These are phyloP conservation scores for Vairimorpha necatrix DNA, from an alignment of 371 early-diverging fungal species.

Conservation along the genomic window DNA sequence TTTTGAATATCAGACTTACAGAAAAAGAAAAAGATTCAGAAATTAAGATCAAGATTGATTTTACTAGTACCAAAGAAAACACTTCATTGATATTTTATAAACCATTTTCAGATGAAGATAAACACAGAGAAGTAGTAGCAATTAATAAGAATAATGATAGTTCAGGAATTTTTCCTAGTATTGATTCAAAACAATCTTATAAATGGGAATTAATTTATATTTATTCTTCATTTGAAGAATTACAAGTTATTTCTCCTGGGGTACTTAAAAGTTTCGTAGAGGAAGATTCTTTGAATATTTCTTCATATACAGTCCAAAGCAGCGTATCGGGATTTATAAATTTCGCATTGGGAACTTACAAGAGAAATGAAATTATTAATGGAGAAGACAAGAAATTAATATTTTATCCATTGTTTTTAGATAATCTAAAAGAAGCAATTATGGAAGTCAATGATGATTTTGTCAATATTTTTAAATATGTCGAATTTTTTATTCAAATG, in stretches of 20 bases:
- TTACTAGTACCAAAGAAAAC: constrained; percentile 9
- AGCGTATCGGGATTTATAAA: constrained; percentile 40
- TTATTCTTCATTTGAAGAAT: constrained; percentile 43
- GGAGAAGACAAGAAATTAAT: constrained; percentile 43
- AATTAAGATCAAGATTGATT: constrained; percentile 40
- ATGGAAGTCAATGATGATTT: constrained; percentile 42
- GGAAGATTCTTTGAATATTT: constrained; percentile 50
- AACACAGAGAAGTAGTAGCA: constrained; percentile 46
- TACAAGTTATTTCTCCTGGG: constrained; percentile 55
- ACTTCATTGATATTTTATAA: constrained; percentile 36
- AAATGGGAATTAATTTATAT: constrained; percentile 60
- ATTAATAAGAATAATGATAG: constrained; percentile 4
- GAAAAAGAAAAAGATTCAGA: constrained; percentile 2
- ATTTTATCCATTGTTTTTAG: constrained; percentile 17
- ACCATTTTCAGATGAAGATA: constrained; percentile 35
- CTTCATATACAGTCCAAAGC: constrained; percentile 46
- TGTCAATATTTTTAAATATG: constrained; percentile 32
- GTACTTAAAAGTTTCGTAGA: constrained; percentile 52
- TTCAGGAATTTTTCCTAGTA: constrained; percentile 40
- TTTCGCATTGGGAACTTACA: constrained; percentile 59
- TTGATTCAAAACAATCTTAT: constrained; percentile 11
- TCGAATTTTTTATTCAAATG: constrained; percentile 37
- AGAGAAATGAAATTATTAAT: constrained; percentile 19
- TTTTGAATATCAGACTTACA: constrained; percentile 20
- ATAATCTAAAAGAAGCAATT: constrained; percentile 8